Conservation (phyloP, 2,329 filamentous ascomycete genomes). For the Aureobasidium melanogenum region DNA sequence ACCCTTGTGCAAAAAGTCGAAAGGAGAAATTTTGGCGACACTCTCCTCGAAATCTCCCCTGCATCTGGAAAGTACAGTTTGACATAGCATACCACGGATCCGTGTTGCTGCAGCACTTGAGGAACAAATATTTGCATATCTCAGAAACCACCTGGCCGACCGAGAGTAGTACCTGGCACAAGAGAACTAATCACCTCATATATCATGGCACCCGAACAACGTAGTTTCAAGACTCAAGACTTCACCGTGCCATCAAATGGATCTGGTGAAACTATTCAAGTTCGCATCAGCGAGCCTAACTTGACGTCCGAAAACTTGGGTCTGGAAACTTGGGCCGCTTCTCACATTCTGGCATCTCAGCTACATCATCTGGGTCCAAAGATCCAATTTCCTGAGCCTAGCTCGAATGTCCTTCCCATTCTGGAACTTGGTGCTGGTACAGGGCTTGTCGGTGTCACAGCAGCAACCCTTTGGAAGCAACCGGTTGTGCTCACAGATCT, state of each 20-base stretch:
- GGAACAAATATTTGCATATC: rapidly evolving
- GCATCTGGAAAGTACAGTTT: background rate
- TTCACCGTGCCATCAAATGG: slow-evolving; percentile 2
- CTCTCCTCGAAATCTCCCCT: background rate
- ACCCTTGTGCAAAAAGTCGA: slow-evolving; percentile 1
- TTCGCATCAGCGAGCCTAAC: slow-evolving; percentile 14
- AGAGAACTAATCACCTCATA: background rate
- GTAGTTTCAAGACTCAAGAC: background rate
- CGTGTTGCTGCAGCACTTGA: no score
- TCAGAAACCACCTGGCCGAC: background rate
- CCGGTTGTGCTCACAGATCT: slow-evolving; percentile 28
- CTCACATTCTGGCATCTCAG: slow-evolving; percentile 27
- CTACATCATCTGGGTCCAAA: slow-evolving; percentile 25
- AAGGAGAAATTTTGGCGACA: slow-evolving; percentile 1
- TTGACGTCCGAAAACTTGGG: slow-evolving; percentile 27
- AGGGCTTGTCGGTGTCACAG: slow-evolving; percentile 29
- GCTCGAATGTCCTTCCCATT: slow-evolving; percentile 17
- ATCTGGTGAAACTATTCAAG: background rate
- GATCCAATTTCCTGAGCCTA: slow-evolving; percentile 12
- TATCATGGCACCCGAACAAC: background rate
- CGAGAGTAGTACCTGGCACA: background rate
- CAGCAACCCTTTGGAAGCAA: slow-evolving; percentile 24
- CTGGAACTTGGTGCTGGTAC: slow-evolving; percentile 33
- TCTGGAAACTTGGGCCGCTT: slow-evolving; percentile 32
- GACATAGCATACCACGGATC: background rate